Evolutionary conservation across 2,329 filamentous ascomycete species (phyloP).

Genomic region (Fusarium sp.): DNA sequence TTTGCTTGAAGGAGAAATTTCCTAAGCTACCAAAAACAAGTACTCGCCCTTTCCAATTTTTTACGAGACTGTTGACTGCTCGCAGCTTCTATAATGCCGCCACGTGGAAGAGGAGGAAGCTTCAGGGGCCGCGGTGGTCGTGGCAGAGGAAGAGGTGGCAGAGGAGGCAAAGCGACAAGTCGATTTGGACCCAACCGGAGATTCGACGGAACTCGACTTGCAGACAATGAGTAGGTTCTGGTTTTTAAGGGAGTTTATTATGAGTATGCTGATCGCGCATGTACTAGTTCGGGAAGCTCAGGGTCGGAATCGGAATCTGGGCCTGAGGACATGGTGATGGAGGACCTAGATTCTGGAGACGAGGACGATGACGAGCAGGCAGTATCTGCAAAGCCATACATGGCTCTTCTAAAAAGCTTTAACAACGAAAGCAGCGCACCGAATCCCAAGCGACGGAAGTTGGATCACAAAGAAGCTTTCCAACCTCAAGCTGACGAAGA

Average conservation of each 20-base stretch:
- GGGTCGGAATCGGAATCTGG: conserved; percentile 49
- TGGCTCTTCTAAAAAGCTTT: conserved; percentile 70
- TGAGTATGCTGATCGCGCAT: conserved; percentile 1
- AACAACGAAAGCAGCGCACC: conserved; percentile 60
- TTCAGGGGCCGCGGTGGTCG: conserved; percentile 52
- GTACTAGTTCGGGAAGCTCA: conserved; percentile 39
- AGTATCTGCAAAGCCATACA: conserved; percentile 64
- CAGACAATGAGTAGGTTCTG: conserved; percentile 54
- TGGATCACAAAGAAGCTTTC: conserved; percentile 57
- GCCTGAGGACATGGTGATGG: conserved; percentile 54
- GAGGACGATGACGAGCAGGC: conserved; percentile 63
- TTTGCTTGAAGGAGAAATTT: not conserved
- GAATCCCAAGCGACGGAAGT: conserved; percentile 69
- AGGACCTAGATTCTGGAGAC: conserved; percentile 59
- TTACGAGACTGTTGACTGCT: no score
- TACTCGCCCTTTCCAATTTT: not conserved
- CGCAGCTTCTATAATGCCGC: conserved; percentile 49
- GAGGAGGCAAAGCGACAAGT: conserved; percentile 53
- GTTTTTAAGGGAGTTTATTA: no score
- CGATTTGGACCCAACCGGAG: conserved; percentile 55
- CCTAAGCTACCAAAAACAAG: not conserved
- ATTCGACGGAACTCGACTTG: conserved; percentile 55
- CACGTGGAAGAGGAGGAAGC: conserved; percentile 53
- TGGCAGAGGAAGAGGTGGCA: conserved; percentile 48
- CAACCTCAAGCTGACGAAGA: conserved; percentile 41